Evolutionary conservation across 176 grass and related monocot genomes (phyloP).

Genomic region (Coix lacrymajobi): DNA sequence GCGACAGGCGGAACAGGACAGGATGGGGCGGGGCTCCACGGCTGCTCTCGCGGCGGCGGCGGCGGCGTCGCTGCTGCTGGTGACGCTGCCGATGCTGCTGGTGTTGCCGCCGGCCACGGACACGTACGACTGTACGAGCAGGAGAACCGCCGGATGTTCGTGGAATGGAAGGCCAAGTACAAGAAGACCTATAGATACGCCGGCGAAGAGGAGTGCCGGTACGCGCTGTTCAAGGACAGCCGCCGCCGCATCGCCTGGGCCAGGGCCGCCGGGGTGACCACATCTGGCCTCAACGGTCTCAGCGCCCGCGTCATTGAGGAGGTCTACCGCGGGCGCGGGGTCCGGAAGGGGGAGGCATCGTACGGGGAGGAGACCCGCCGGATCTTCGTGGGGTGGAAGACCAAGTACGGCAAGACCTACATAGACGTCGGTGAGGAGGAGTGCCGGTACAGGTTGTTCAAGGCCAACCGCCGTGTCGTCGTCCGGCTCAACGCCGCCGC

Average conservation of each 20-base stretch:
- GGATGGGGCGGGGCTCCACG: too few species aligned
- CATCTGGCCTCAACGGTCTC: too few species aligned
- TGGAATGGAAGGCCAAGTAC: background rate
- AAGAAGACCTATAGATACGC: background rate
- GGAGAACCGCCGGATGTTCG: background rate
- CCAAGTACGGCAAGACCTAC: background rate
- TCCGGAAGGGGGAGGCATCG: too few species aligned
- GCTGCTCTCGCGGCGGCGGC: too few species aligned
- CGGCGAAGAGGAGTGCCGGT: conserved; percentile 24
- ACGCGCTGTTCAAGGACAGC: background rate
- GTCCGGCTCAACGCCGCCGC: background rate
- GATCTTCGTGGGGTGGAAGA: background rate
- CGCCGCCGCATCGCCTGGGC: too few species aligned
- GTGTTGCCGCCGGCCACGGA: background rate
- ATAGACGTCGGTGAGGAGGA: background rate
- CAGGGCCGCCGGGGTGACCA: too few species aligned
- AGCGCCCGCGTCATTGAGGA: too few species aligned
- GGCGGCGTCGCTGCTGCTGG: too few species aligned
- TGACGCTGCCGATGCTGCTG: background rate
- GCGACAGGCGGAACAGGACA: too few species aligned
- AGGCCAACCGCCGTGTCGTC: background rate
- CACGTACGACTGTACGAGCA: conserved; percentile 1
- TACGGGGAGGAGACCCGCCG: background rate
- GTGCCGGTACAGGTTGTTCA: background rate
- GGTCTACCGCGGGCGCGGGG: too few species aligned